Base-by-base conservation (phyloP, 1,139 yeast species). In the Hemisphaericaspora xylanilytica region DNA sequence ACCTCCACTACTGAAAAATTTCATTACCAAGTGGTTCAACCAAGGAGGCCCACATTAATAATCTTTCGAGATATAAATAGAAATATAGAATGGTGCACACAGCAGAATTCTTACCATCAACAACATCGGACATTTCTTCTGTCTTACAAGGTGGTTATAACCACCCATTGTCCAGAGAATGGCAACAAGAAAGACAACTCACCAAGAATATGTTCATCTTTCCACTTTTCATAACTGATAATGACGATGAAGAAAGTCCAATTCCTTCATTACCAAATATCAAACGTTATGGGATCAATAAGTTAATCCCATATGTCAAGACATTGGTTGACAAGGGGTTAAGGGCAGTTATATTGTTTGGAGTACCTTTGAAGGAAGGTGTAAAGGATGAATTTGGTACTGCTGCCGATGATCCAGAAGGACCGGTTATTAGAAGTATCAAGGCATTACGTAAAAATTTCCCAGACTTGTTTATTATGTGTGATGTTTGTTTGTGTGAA, bases 401-500 rank as follows among this genome's bases (percentile, higher is more conserved):
- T 2, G 80, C 89, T 32, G 98, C 99, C 2, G 98, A 92, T 60
- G 96, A 90, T 62, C 97, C 97, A 32, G 75, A 86, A 27, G 97
- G 98, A 0, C 98, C 98, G 2, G 97, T 92, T 4, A 90, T 92
- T 49, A 73, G 62, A 45, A 85, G 92, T 21, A 82, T 86, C 52
- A 83, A 80, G 55, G 71, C 76, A 2, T 73, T 92, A 44, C 74
- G 73, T 44, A 51, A 63, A 34, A 67, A 75, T 27, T 89, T 85
- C 64, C 97, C 98, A 4, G 85, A 79, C 31, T 72, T 92, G 45
- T 92, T 81, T 59, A 79, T 92, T 47, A 79, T 90, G 75, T 87
- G 96, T 58, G 99, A 92, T 58, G 97, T 92, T 18, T 92, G 99
- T 63, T 69, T 92, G 42, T 92, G 99, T 67, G 99, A 92, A 65